phyloP scores from a whole-genome alignment of 2,329 filamentous ascomycete genomes.

The Rasamsonia emersonii region DNA sequence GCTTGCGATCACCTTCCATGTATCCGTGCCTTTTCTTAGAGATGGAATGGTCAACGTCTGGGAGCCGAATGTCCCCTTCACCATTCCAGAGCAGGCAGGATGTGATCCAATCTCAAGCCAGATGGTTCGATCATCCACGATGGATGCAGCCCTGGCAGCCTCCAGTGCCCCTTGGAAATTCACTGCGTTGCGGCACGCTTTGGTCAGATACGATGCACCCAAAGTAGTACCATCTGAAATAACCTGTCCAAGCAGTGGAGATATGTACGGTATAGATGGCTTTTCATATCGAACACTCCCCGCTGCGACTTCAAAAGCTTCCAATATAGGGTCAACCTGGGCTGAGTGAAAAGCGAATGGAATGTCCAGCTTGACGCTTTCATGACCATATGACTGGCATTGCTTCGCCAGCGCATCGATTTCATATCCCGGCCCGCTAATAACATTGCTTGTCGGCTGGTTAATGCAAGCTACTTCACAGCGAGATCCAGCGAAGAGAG shows the following conservation, averaged over 20 bases:
- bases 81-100: conserved; percentile 7
- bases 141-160: conserved; percentile 1
- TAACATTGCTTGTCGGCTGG: too few relatives aligned
- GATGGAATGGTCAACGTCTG: not conserved
- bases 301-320: too few relatives aligned
- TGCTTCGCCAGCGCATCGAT: too few relatives aligned
- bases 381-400: too few relatives aligned
- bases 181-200: not conserved
- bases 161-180: conserved; percentile 5
- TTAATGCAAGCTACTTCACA: too few relatives aligned
- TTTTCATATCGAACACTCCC: too few relatives aligned
- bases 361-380: too few relatives aligned
- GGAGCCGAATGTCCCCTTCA: conserved; percentile 6
- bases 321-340: too few relatives aligned
- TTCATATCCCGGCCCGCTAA: too few relatives aligned
- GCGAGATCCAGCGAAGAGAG: too few relatives aligned
- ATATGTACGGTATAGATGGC: not conserved
- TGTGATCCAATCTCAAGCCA: conserved; percentile 12
- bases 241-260: not conserved
- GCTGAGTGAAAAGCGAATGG: too few relatives aligned
- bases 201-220: not conserved
- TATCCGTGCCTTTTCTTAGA: not conserved
- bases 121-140: conserved; percentile 6
- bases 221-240: not conserved
- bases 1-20: not conserved